Conservation (phyloP, 2,329 filamentous ascomycete species). For the Cryphonectria nitschkei region DNA sequence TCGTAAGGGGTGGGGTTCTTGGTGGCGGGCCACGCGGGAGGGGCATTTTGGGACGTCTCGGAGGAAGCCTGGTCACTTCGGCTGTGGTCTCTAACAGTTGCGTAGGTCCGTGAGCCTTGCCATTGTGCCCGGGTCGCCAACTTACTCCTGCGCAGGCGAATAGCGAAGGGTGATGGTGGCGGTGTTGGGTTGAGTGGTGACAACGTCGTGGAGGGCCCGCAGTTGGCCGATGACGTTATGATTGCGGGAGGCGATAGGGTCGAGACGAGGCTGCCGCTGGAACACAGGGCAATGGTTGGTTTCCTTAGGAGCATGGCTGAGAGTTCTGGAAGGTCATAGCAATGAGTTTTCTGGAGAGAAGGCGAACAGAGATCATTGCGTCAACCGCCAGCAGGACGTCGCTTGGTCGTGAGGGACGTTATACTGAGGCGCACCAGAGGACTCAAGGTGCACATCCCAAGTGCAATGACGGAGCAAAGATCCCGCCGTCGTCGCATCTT, state of each 20-base stretch:
- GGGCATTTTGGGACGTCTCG: neutral
- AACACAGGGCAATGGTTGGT: slow-evolving; percentile 36
- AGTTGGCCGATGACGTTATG: slow-evolving; percentile 34
- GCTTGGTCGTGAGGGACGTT: neutral
- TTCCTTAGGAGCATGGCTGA: slow-evolving; percentile 35
- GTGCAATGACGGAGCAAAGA: neutral
- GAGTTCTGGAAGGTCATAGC: slow-evolving; percentile 23
- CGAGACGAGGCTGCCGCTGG: slow-evolving; percentile 30
- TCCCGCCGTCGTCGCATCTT: neutral
- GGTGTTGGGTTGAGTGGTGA: neutral
- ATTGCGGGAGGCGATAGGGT: slow-evolving; percentile 29
- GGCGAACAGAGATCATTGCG: slow-evolving; percentile 14
- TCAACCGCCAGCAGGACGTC: slow-evolving; percentile 12
- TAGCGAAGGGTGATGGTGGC: too few relatives aligned
- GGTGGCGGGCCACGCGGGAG: slow-evolving; percentile 49
- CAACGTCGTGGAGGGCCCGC: neutral
- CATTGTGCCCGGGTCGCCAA: neutral
- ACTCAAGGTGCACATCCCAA: neutral
- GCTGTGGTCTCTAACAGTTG: slow-evolving; percentile 30
- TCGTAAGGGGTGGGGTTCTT: slow-evolving; percentile 82
- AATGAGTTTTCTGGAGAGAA: neutral
- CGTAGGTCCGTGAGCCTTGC: slow-evolving; percentile 27
- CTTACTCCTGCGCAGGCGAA: neutral
- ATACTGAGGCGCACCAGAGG: neutral
- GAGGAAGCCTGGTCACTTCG: neutral